These are phyloP conservation scores for Nadsonia commutata DNA, from an alignment of 1,139 yeast genomes.

Conservation along the genomic window DNA sequence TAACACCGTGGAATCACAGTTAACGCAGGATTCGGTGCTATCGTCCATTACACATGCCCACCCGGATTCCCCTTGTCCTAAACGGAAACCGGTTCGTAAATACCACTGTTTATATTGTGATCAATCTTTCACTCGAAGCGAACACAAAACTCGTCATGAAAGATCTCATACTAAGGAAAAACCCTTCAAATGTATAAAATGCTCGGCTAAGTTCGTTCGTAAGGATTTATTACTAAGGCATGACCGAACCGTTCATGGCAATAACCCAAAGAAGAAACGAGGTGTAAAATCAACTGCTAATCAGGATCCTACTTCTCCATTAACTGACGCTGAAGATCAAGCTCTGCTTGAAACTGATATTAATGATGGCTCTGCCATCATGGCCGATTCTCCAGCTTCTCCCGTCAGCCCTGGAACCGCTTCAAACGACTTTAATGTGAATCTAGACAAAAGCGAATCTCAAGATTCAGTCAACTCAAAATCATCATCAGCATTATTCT, in stretches of 20 bases:
- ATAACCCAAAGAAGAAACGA: constrained; percentile 8
- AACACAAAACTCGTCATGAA: constrained; percentile 72
- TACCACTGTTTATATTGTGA: constrained; percentile 74
- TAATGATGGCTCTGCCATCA: too few species aligned
- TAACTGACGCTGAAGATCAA: too few species aligned
- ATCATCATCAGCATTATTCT: too few species aligned
- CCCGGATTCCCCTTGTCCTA: background rate
- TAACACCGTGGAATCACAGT: too few species aligned
- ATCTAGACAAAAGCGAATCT: background rate
- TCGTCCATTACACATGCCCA: background rate
- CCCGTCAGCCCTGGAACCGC: constrained; percentile 4
- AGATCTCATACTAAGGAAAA: constrained; percentile 73
- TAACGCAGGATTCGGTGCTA: background rate
- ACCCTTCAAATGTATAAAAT: constrained; percentile 61
- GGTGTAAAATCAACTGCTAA: background rate
- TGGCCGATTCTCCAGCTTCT: constrained; percentile 2
- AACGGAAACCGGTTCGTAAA: constrained; percentile 18
- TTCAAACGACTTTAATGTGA: constrained; percentile 3
- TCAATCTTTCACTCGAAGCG: constrained; percentile 65
- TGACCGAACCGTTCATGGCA: constrained; percentile 61
- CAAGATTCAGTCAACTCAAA: too few species aligned
- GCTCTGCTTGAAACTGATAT: too few species aligned
- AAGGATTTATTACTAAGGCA: constrained; percentile 65
- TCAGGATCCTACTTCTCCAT: background rate
- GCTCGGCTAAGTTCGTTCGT: constrained; percentile 61